Evolutionary conservation across 352 stramenopile genomes (phyloP), one percentile per base, ranked within the genome.

Genomic region (Globisporangium orthogonon): DNA sequence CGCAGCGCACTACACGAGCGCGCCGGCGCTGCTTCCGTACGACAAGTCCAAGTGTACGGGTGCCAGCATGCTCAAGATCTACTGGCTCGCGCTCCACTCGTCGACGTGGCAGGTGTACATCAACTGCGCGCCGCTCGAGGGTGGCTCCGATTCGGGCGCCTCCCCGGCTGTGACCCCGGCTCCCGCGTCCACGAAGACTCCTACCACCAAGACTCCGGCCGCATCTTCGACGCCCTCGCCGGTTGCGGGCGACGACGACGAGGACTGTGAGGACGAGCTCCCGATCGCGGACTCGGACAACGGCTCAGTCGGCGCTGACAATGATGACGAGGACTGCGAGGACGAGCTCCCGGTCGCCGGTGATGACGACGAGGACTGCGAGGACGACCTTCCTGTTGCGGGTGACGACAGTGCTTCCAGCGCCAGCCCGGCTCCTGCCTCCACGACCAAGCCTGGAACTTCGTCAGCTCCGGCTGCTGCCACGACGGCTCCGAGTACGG

Each of bases 31-130:
- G 46, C 68, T 86, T 2, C 69, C 73, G 4, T 76, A 76, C 53
- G 68, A 81, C 60, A 67, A 64, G 47, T 40, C 62, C 52, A 79
- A 83, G 63, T 86, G 73, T 37, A n/a, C 53, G 2, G 73, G 66
- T 7, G 55, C 61, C 29, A 75, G 62, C 29, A 70, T 71, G 65
- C 60, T 80, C 29, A 66, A 61, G 37, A 66, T 63, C 14, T 70
- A 70, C 60, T 82, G 70, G 72, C 47, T 82, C 10, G 65, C 71
- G 2, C 49, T 82, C 3, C 71, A 80, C 56, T 59, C 58, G 29
- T 31, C 61, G n/a, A 58, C 63, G 40, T 75, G 72, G 72, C 75
- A 79, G 65, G 39, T 31, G 23, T 64, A 64, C 58, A 58, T 62
- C 39, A 64, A 64, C 58, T 60, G 59, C 33, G 59, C 59, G n/a